Percentiles rank a stretch among this genome's conserved stretches.
Evolutionary conservation across 2,329 filamentous ascomycete species (phyloP).

Genomic region (Penicillium brevicompactum): DNA sequence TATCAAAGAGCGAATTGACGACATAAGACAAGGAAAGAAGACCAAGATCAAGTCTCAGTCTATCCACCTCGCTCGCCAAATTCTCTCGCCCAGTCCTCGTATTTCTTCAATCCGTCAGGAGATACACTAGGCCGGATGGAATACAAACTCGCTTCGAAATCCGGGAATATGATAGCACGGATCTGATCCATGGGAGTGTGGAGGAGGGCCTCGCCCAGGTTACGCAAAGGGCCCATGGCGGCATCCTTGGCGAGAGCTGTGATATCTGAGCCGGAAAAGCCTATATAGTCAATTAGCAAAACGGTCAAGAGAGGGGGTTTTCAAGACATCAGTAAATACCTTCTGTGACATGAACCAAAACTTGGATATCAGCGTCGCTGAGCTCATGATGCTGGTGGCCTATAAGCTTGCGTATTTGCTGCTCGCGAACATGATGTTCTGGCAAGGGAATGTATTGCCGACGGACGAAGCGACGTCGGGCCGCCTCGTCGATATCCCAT

Average conservation of each 20-base stretch:
- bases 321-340: conserved; percentile 53
- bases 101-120: conserved; percentile 78
- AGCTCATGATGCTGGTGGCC: conserved; percentile 86
- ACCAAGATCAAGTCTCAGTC: not conserved
- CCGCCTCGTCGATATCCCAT: conserved; percentile 97
- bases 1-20: not conserved
- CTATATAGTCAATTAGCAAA: conserved; percentile 50
- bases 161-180: conserved; percentile 75
- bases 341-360: conserved; percentile 78
- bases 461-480: conserved; percentile 83
- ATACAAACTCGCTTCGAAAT: conserved; percentile 80
- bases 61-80: conserved; percentile 90
- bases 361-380: conserved; percentile 68
- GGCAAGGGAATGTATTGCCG: conserved; percentile 95
- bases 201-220: conserved; percentile 83
- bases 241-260: conserved; percentile 96
- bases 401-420: conserved; percentile 77
- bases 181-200: conserved; percentile 95
- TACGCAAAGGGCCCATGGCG: conserved; percentile 92
- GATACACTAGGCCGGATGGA: conserved; percentile 91
- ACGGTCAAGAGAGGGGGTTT: not conserved
- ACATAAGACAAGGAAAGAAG: not conserved
- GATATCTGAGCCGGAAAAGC: conserved; percentile 97
- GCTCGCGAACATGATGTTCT: conserved; percentile 76
- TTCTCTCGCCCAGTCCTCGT: conserved; percentile 90